These are phyloP conservation scores for Flueggea neowawraea DNA, from an alignment of 441 rosid genomes.

Conservation along the genomic window DNA sequence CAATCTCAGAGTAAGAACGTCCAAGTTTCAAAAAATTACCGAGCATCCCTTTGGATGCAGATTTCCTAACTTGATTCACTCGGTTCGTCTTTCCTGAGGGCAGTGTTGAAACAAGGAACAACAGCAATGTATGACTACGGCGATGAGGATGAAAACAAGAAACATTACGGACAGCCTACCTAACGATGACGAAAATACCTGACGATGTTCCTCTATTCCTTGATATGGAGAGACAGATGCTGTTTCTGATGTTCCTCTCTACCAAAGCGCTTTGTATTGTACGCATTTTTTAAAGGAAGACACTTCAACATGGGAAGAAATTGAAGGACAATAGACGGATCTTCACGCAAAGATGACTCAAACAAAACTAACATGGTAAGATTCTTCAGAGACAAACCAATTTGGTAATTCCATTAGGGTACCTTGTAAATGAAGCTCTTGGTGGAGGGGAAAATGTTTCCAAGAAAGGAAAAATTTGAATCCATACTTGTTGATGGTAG, in stretches of 20 bases:
- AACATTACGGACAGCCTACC: constrained; percentile 37
- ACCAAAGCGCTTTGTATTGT: too few relatives aligned
- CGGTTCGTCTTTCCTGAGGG: not conserved
- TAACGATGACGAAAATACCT: constrained; percentile 51
- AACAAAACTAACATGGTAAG: too few relatives aligned
- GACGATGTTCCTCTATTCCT: constrained; percentile 57
- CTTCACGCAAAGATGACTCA: too few relatives aligned
- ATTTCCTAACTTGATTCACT: not conserved
- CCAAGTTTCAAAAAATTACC: not conserved
- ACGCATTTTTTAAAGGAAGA: too few relatives aligned
- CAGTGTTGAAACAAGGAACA: constrained; percentile 38
- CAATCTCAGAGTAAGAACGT: constrained; percentile 39
- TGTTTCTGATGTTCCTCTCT: constrained; percentile 30
- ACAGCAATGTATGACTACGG: constrained; percentile 36
- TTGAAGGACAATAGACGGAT: too few relatives aligned
- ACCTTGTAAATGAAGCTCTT: too few relatives aligned
- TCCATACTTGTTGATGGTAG: too few relatives aligned
- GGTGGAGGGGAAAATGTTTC: too few relatives aligned
- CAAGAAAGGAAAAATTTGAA: too few relatives aligned
- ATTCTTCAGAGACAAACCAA: too few relatives aligned
- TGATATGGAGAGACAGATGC: constrained; percentile 59
- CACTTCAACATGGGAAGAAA: too few relatives aligned
- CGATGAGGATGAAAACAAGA: constrained; percentile 23
- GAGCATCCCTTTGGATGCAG: not conserved
- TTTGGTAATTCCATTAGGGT: too few relatives aligned